A percentile compares a stretch with the other conserved stretches of the same genome.
Evolutionary conservation across 2,329 filamentous ascomycete genomes (phyloP).

Genomic region (Colletotrichum sp.): DNA sequence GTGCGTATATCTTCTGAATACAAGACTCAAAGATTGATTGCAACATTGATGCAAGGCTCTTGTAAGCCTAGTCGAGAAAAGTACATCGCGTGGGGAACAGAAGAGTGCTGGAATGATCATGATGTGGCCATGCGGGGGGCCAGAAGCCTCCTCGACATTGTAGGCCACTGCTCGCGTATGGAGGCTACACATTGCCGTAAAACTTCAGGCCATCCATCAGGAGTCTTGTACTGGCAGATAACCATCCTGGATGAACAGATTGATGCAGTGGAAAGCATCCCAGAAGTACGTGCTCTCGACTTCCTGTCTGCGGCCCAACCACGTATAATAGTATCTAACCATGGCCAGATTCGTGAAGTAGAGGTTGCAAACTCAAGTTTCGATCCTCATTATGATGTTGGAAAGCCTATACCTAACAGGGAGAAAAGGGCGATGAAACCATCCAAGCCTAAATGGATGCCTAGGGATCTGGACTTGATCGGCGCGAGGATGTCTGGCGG

Average conservation of each 20-base stretch:
- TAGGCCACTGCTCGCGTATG: background rate
- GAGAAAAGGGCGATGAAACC: fast-evolving
- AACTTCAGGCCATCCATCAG: background rate
- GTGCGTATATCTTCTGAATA: background rate
- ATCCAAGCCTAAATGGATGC: background rate
- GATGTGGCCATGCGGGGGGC: background rate
- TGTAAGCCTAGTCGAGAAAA: fast-evolving
- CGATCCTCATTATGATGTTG: background rate
- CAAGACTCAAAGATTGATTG: fast-evolving
- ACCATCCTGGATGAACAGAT: background rate
- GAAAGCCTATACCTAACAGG: background rate
- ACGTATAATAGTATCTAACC: background rate
- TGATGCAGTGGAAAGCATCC: background rate
- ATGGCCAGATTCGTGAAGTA: background rate
- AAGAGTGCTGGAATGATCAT: background rate
- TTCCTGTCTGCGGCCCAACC: fast-evolving
- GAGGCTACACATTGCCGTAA: background rate
- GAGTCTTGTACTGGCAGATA: background rate
- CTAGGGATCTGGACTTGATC: background rate
- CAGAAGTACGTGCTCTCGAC: background rate
- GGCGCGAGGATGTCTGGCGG: background rate
- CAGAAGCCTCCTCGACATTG: background rate
- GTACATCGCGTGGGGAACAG: background rate
- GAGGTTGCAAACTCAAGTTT: background rate
- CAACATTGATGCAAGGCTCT: background rate